These are phyloP conservation scores for Candida pseudoviswanathii DNA, from an alignment of 1,139 yeast genomes.

Conservation along the genomic window DNA sequence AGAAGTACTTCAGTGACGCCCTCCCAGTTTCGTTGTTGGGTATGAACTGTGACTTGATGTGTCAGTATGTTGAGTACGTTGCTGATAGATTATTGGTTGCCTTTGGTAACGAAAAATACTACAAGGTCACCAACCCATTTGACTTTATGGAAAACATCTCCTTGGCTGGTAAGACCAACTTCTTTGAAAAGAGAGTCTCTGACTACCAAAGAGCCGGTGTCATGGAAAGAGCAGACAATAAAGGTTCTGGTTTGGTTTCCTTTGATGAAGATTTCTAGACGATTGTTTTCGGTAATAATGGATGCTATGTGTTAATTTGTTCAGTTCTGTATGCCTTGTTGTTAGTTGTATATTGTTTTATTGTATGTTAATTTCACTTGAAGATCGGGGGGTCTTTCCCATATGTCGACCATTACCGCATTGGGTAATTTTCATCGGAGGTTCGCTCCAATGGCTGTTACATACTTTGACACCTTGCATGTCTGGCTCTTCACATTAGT, in stretches of 20 bases:
- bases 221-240: slow-evolving; percentile 58
- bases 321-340: no score
- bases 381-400: not conserved
- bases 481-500: not conserved
- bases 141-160: slow-evolving; percentile 99
- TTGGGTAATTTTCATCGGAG: not conserved
- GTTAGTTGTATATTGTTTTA: no score
- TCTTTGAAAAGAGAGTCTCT: slow-evolving; percentile 97
- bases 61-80: slow-evolving; percentile 95
- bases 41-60: slow-evolving; percentile 90
- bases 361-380: no score
- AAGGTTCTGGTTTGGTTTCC: slow-evolving; percentile 37
- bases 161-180: slow-evolving; percentile 96
- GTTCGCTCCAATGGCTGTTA: not conserved
- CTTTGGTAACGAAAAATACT: slow-evolving; percentile 86
- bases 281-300: no score
- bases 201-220: slow-evolving; percentile 99
- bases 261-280: slow-evolving; percentile 52
- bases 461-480: no score
- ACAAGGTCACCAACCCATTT: slow-evolving; percentile 90
- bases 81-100: slow-evolving; percentile 93
- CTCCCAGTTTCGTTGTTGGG: slow-evolving; percentile 90
- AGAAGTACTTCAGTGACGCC: slow-evolving; percentile 92
- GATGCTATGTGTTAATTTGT: no score
- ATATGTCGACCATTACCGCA: not conserved